Percentiles rank a stretch among this genome's conserved stretches.
phyloP scores from a whole-genome alignment of 805 yeast genomes.

The Pichia nakasei region DNA sequence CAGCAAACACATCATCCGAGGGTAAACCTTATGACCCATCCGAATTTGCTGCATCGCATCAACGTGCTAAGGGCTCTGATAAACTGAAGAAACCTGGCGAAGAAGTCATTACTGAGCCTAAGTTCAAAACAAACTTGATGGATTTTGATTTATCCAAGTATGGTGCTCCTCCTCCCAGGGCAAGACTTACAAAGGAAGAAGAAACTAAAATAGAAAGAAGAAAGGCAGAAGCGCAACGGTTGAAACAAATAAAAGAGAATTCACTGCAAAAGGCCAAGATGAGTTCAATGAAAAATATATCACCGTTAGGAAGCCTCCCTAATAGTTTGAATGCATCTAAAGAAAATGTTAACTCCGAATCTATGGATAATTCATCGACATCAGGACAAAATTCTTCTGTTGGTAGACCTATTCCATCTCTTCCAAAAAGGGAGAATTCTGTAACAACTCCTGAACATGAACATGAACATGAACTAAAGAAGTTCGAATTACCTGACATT shows the following conservation, averaged over 20 bases:
- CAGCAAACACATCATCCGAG: not conserved
- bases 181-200: slow-evolving; percentile 21
- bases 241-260: slow-evolving; percentile 22
- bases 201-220: slow-evolving; percentile 16
- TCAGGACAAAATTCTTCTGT: not conserved
- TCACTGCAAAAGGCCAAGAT: slow-evolving; percentile 20
- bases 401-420: not conserved
- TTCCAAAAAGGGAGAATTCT: not conserved
- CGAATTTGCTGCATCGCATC: not conserved
- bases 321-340: not conserved
- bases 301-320: slow-evolving; percentile 2
- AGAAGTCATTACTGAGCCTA: slow-evolving; percentile 20
- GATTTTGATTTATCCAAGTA: slow-evolving; percentile 30
- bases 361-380: not conserved
- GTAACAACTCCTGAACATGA: not conserved
- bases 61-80: not conserved
- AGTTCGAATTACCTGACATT: slow-evolving; percentile 19
- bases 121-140: slow-evolving; percentile 21
- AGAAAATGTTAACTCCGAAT: not conserved
- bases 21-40: not conserved
- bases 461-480: slow-evolving; percentile 11
- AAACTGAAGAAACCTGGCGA: slow-evolving; percentile 3
- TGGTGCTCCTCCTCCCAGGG: slow-evolving; percentile 42
- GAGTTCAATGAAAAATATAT: not conserved
- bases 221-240: slow-evolving; percentile 17